Conservation (phyloP, 1,139 yeast species). For the Kodamaea anthophila region DNA sequence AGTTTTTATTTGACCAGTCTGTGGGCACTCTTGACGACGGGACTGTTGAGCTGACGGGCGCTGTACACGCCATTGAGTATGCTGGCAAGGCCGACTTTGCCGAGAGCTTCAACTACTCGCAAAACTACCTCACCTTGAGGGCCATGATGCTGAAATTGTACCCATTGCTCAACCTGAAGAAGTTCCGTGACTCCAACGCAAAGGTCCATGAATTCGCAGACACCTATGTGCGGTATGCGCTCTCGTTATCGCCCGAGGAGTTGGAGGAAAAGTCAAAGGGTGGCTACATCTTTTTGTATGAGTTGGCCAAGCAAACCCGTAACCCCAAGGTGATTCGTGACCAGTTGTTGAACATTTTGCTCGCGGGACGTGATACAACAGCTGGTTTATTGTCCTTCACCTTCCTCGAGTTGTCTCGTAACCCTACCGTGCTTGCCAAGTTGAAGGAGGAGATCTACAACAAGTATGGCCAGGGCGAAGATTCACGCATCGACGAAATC, state of each 20-base stretch:
- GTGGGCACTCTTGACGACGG: constrained; percentile 26
- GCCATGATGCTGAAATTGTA: constrained; percentile 24
- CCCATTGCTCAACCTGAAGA: constrained; percentile 22
- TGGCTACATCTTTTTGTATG: constrained; percentile 39
- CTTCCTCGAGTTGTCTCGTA: constrained; percentile 37
- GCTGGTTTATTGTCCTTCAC: constrained; percentile 40
- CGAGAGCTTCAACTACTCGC: constrained; percentile 28
- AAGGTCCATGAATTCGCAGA: constrained; percentile 24
- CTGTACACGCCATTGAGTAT: constrained; percentile 10
- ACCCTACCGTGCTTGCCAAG: constrained; percentile 30
- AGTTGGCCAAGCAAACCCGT: constrained; percentile 40
- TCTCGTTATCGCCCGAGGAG: constrained; percentile 25
- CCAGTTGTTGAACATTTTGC: constrained; percentile 38
- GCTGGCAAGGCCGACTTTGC: constrained; percentile 27
- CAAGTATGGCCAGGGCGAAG: constrained; percentile 32
- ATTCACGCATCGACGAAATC: constrained; percentile 23
- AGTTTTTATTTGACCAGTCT: constrained; percentile 36
- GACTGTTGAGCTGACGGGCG: constrained; percentile 6
- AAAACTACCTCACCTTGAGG: constrained; percentile 24
- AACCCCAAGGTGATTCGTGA: constrained; percentile 38
- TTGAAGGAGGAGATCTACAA: constrained; percentile 28
- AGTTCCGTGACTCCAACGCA: constrained; percentile 21
- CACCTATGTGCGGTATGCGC: constrained; percentile 24
- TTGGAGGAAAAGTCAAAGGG: constrained; percentile 31
- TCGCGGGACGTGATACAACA: constrained; percentile 46